Percentiles rank a stretch among this genome's conserved stretches.
Evolutionary conservation across 192 early-diverging fungal genomes (phyloP).

Genomic region (Podila clonocystis): DNA sequence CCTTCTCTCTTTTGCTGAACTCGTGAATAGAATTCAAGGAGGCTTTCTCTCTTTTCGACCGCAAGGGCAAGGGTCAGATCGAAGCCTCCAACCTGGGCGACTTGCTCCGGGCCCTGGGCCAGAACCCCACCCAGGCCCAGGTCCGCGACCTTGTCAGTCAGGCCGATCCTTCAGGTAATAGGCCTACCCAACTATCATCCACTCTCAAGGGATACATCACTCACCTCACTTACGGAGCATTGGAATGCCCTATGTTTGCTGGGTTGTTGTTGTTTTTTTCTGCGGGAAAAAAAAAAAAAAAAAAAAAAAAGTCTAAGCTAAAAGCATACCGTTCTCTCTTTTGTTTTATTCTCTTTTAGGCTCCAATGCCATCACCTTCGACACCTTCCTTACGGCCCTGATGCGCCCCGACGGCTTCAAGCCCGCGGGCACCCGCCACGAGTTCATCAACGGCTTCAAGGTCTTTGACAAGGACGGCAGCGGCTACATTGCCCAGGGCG

Average conservation of each 20-base stretch:
- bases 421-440: conserved; percentile 73
- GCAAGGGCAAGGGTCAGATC: conserved; percentile 75
- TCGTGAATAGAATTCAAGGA: conserved; percentile 72
- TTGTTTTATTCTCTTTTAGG: not conserved
- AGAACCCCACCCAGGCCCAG: conserved; percentile 84
- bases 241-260: not conserved
- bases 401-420: conserved; percentile 77
- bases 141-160: conserved; percentile 68
- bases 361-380: conserved; percentile 59
- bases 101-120: conserved; percentile 78
- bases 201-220: not conserved
- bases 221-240: not conserved
- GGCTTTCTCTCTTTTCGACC: conserved; percentile 83
- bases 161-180: conserved; percentile 52
- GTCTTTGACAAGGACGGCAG: conserved; percentile 85
- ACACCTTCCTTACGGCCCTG: conserved; percentile 72
- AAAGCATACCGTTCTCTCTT: not conserved
- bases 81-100: conserved; percentile 72
- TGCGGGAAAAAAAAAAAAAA: not conserved
- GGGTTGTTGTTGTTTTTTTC: not conserved
- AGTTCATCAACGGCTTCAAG: conserved; percentile 86
- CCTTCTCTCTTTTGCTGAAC: not conserved
- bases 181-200: no score
- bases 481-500: conserved; percentile 77
- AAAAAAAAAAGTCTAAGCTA: not conserved